A percentile compares a stretch with the other conserved stretches of the same genome.
Conservation (phyloP, 2,329 filamentous ascomycete genomes). For the Aspergillus floridensis region DNA sequence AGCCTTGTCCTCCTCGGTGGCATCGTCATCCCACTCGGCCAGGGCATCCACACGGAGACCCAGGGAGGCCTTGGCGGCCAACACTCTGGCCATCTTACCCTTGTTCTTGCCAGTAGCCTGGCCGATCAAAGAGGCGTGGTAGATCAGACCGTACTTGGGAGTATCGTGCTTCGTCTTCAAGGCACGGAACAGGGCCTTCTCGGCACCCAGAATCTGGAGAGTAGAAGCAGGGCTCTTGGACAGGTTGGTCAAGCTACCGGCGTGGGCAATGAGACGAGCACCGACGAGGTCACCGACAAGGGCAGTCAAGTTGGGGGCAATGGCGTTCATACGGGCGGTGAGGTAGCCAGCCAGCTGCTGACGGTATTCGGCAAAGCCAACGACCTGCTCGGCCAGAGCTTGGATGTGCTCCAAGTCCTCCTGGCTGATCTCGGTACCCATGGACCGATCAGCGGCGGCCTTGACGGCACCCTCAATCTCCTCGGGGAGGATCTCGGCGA, state of each 20-base stretch:
- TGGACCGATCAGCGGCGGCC: slow-evolving; percentile 90
- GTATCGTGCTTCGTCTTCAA: slow-evolving; percentile 99
- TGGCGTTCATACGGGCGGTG: slow-evolving; percentile 89
- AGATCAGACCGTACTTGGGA: slow-evolving; percentile 95
- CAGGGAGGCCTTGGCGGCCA: slow-evolving; percentile 89
- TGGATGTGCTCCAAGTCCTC: slow-evolving; percentile 93
- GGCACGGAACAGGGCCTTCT: slow-evolving; percentile 97
- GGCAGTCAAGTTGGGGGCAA: slow-evolving; percentile 91
- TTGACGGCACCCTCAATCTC: slow-evolving; percentile 92
- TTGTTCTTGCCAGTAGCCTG: slow-evolving; percentile 98
- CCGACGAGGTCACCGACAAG: slow-evolving; percentile 92
- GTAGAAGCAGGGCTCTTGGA: slow-evolving; percentile 94
- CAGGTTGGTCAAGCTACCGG: slow-evolving; percentile 89
- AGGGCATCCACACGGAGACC: slow-evolving; percentile 91
- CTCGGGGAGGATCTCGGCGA: slow-evolving; percentile 89
- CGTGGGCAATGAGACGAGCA: slow-evolving; percentile 89
- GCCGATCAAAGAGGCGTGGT: slow-evolving; percentile 88
- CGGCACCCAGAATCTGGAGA: slow-evolving; percentile 95
- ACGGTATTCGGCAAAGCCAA: slow-evolving; percentile 87
- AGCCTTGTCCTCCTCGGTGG: slow-evolving; percentile 85
- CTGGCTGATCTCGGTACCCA: slow-evolving; percentile 95
- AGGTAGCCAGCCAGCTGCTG: slow-evolving; percentile 85
- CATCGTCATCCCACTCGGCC: slow-evolving; percentile 71
- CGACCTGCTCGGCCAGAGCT: slow-evolving; percentile 87
- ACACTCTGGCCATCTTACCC: slow-evolving; percentile 97